phyloP scores from a whole-genome alignment of 2,329 filamentous ascomycete species.

The Pestalotiopsis sp. region DNA sequence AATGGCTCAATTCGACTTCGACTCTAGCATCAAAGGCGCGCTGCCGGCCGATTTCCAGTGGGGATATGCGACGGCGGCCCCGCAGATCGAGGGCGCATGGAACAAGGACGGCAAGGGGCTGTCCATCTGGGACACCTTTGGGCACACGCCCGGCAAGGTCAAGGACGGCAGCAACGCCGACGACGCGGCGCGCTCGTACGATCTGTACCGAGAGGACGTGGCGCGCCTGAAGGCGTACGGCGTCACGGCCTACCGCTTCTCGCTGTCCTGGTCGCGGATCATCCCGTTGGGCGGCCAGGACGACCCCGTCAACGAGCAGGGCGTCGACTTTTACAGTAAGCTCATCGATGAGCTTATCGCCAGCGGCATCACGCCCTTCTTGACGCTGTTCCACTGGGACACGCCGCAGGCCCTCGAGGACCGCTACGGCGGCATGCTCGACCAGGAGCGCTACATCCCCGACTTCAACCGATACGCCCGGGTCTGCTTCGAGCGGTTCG shows the following conservation, averaged over 20 bases:
- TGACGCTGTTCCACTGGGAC: constrained; percentile 70
- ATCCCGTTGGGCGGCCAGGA: constrained; percentile 66
- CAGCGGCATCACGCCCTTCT: constrained; percentile 60
- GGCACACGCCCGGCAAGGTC: constrained; percentile 39
- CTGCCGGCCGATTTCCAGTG: constrained; percentile 39
- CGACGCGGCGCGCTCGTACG: constrained; percentile 41
- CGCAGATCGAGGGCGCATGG: constrained; percentile 45
- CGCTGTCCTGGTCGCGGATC: constrained; percentile 66
- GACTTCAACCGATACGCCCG: constrained; percentile 62
- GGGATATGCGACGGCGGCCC: constrained; percentile 43
- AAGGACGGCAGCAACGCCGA: constrained; percentile 41
- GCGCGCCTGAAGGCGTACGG: constrained; percentile 61
- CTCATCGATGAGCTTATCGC: constrained; percentile 61
- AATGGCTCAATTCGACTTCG: constrained; percentile 21
- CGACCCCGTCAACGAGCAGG: constrained; percentile 63
- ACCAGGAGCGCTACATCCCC: constrained; percentile 63
- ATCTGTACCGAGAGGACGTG: constrained; percentile 55
- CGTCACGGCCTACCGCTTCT: constrained; percentile 65
- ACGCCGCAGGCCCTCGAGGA: constrained; percentile 60
- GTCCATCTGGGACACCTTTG: constrained; percentile 44
- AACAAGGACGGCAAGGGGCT: constrained; percentile 42
- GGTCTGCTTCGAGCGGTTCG: constrained; percentile 60
- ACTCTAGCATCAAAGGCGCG: constrained; percentile 27
- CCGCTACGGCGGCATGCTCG: constrained; percentile 62
- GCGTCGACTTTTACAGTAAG: constrained; percentile 61